Percentiles rank a stretch among this genome's conserved stretches.
phyloP scores from a whole-genome alignment of 352 stramenopile species.

The Thraustochytrium sp. region DNA sequence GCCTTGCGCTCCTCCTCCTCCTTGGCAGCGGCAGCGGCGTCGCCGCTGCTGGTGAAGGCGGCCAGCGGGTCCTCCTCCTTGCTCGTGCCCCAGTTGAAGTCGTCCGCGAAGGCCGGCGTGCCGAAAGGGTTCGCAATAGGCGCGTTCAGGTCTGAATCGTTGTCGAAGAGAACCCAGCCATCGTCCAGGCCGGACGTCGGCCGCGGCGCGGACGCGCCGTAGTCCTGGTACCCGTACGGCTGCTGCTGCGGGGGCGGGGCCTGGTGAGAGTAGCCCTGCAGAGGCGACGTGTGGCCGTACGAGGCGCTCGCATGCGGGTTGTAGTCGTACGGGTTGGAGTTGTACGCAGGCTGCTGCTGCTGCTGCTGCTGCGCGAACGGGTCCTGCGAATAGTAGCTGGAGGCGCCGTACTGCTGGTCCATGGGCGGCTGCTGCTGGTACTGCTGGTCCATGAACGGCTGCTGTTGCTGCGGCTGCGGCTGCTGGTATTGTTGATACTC shows the following conservation, averaged over 20 bases:
- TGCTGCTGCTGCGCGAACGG: background rate
- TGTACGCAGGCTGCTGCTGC: background rate
- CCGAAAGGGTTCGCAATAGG: slow-evolving; percentile 36
- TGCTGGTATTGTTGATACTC: no score
- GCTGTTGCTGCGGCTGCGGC: background rate
- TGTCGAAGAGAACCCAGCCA: slow-evolving; percentile 43
- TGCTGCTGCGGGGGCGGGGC: background rate
- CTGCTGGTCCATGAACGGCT: background rate
- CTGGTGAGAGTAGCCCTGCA: background rate
- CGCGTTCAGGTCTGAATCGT: slow-evolving; percentile 22
- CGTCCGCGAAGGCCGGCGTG: background rate
- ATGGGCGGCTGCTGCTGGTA: background rate
- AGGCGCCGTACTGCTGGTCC: background rate
- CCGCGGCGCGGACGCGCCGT: background rate
- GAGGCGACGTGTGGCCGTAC: no score
- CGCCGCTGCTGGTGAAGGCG: background rate
- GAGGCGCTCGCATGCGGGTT: background rate
- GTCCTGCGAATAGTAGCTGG: background rate
- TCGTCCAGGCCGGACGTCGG: background rate
- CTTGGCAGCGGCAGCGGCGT: background rate
- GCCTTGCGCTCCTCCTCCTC: slow-evolving; percentile 30
- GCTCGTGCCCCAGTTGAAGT: background rate
- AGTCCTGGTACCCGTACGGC: no score
- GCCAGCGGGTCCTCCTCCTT: background rate
- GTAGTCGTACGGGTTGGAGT: background rate